Evolutionary conservation across 1,284 basidiomycete species (phyloP), one percentile per base, ranked within the genome.

Genomic region (Puccinia horiana): DNA sequence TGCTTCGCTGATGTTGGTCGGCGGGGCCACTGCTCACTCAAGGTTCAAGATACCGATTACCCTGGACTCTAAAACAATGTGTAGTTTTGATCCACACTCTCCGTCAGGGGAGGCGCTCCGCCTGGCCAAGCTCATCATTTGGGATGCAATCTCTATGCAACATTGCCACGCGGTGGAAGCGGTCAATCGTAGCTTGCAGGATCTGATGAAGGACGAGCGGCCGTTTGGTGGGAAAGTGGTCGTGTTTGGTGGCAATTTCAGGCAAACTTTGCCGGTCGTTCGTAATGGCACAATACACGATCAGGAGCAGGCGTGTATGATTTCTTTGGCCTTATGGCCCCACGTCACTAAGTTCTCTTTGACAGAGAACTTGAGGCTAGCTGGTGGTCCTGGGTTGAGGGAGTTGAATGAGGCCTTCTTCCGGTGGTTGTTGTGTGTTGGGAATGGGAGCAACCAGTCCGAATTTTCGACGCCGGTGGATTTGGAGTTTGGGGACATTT

Each of bases 211-310:
- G 1, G 44, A 2, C 23, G 49, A 56, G 12, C 3, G 16, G 29
- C 72, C 72, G 2, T 75, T 75, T 56, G 72, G 72, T 29, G 72
- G 72, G 4, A 29, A 49, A 2, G 23, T 75, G n/a, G n/a, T n/a
- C n/a, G n/a, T n/a, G n/a, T n/a, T n/a, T 56, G 44, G n/a, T 8
- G 42, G 72, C 2, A 29, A 54, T 32, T 75, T 54, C 49, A 23
- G 72, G 20, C 72, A 75, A 35, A 75, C 49, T 37, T 40, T 54
- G 5, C 72, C 72, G n/a, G n/a, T n/a, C n/a, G n/a, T n/a, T n/a
- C n/a, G n/a, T n/a, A 1, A 18, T 75, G 2, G 12, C 52, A 9
- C 56, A 6, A 29, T 58, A 6, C 29, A 8, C 29, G 56, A 58
- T 58, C 56, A 58, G 56, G 56, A 8, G 56, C 5, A 9, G 9